Evolutionary conservation across 805 yeast genomes (phyloP).

Genomic region (Wickerhamiella kurtzmanii): DNA sequence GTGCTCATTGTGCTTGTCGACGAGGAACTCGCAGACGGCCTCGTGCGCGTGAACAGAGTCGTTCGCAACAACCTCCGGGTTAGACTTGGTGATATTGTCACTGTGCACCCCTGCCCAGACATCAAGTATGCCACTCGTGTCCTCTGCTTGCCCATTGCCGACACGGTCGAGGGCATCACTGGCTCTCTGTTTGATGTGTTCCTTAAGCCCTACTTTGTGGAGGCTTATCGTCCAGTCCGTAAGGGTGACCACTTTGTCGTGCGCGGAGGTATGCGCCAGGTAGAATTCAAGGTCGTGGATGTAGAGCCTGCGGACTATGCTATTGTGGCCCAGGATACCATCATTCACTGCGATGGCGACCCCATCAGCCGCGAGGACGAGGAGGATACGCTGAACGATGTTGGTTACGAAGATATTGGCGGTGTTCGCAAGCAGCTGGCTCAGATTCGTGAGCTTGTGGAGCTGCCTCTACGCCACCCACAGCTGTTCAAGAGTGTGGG

Average conservation of each 20-base stretch:
- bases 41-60: slow-evolving; percentile 85
- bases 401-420: slow-evolving; percentile 97
- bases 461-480: slow-evolving; percentile 95
- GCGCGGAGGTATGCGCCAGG: slow-evolving; percentile 99
- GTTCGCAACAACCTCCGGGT: slow-evolving; percentile 91
- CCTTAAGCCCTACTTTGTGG: slow-evolving; percentile 95
- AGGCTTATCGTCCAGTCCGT: slow-evolving; percentile 96
- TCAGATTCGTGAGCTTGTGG: slow-evolving; percentile 96
- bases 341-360: slow-evolving; percentile 97
- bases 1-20: slow-evolving; percentile 91
- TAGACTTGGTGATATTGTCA: slow-evolving; percentile 81
- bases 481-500: slow-evolving; percentile 96
- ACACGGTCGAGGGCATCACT: slow-evolving; percentile 93
- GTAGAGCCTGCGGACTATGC: slow-evolving; percentile 96
- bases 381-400: slow-evolving; percentile 90
- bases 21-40: slow-evolving; percentile 93
- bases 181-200: slow-evolving; percentile 93
- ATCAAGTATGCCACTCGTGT: slow-evolving; percentile 93
- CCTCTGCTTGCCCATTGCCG: slow-evolving; percentile 92
- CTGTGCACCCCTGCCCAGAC: slow-evolving; percentile 93
- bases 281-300: slow-evolving; percentile 95
- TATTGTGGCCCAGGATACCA: slow-evolving; percentile 95
- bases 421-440: slow-evolving; percentile 99
- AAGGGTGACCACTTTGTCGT: slow-evolving; percentile 94
- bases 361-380: slow-evolving; percentile 97